These are phyloP conservation scores for Geranium rotundifolium DNA, from an alignment of 345 rosid species.

Conservation along the genomic window DNA sequence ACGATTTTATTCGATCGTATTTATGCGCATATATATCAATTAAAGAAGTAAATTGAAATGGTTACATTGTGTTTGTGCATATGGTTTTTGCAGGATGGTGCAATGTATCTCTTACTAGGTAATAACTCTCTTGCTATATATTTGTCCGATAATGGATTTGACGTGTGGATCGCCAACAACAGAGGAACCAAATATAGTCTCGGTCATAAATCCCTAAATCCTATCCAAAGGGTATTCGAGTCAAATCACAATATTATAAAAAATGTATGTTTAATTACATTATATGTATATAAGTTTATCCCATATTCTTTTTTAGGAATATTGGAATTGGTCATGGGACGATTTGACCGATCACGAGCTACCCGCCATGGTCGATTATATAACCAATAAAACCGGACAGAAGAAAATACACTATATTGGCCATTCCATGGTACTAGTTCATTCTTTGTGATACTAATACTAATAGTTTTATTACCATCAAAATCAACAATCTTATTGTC, in stretches of 20 bases:
- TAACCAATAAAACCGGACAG: no score
- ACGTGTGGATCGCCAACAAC: conserved; percentile 34
- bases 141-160: conserved; percentile 29
- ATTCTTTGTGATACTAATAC: no score
- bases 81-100: conserved; percentile 19
- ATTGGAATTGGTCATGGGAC: not conserved
- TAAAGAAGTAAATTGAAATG: no score
- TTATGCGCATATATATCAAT: no score
- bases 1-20: not conserved
- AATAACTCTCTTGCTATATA: conserved; percentile 25
- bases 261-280: no score
- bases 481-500: no score
- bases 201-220: conserved; percentile 21
- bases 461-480: no score
- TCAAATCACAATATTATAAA: not conserved
- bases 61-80: not conserved
- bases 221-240: conserved; percentile 8
- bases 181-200: conserved; percentile 32
- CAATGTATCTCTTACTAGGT: conserved; percentile 19
- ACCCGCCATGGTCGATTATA: not conserved
- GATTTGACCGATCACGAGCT: not conserved
- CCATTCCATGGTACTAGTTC: no score
- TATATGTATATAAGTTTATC: no score
- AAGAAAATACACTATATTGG: no score
- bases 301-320: not conserved